Evolutionary conservation across 441 rosid genomes (phyloP), one percentile per base, ranked within the genome.

Genomic region (Viola pubescens): DNA sequence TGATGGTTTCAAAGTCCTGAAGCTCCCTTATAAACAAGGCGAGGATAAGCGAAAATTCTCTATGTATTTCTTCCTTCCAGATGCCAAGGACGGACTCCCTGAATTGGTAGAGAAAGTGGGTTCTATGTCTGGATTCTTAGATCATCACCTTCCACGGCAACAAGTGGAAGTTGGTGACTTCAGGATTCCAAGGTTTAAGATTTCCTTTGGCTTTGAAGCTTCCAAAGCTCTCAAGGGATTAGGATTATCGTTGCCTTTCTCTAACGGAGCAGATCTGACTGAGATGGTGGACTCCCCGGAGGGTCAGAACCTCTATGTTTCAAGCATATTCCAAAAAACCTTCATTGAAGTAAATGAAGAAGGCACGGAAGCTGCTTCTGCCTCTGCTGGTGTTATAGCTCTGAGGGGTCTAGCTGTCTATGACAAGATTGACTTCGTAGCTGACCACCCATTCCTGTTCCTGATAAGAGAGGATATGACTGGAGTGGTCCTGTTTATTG

Each of bases 341-440:
- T 83, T 85, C 74, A 81, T 88, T 38, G 98, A 85, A 48, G 95
- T 91, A n/a, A 83, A 83, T 47, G 96, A 88, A 76, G 85, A 86
- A 75, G 98, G 96, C 40, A 82, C 92, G 0, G 87, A 88, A 70
- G 94, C 92, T 45, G 91, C 85, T 8, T 87, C 85, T 47, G 84
- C 82, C 46, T 70, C 89, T 62, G 85, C 76, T 59, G 83, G 43
- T 48, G 72, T 75, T 64, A 39, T 75, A 57, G 12, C 0, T 2
- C 55, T 62, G 16, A 74, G 74, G 37, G 0, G 42, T 40, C 1
- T 73, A 53, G 4, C 6, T 59, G 4, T 1, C 38, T 6, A 34
- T 52, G 68, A 72, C 3, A 52, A 66, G 37, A 67, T 78, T 46
- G 78, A 84, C 56, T 91, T 86, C 66, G 86, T 91, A 5, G 94